Evolutionary conservation across 768 basidiomycete genomes (phyloP).

Genomic region (Lactarius sp.): DNA sequence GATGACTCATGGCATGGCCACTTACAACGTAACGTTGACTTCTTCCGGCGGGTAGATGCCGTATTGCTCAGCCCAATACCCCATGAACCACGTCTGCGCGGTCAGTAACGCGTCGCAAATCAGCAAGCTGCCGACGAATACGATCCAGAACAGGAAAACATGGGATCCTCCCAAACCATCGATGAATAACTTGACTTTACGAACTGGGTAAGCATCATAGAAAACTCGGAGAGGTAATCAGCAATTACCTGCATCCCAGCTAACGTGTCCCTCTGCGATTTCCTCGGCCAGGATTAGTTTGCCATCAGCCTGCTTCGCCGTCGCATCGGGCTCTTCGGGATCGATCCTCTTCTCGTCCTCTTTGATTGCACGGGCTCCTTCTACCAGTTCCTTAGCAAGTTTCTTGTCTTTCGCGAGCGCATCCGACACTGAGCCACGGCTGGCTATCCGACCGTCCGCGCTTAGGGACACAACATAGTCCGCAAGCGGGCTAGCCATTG

Average conservation of each 20-base stretch:
- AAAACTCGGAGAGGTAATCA: not conserved
- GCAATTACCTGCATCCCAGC: constrained; percentile 40
- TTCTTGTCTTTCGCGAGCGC: constrained; percentile 40
- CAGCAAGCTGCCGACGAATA: constrained; percentile 25
- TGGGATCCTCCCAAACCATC: constrained; percentile 29
- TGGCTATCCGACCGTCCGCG: constrained; percentile 46
- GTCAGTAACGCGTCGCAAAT: constrained; percentile 27
- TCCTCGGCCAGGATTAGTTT: constrained; percentile 66
- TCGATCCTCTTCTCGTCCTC: constrained; percentile 30
- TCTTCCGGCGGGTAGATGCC: constrained; percentile 32
- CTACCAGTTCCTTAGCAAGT: constrained; percentile 30
- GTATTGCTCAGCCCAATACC: constrained; percentile 44
- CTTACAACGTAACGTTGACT: constrained; percentile 36
- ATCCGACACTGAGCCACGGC: constrained; percentile 47
- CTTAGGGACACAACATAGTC: constrained; percentile 53
- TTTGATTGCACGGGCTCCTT: constrained; percentile 28
- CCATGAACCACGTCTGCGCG: constrained; percentile 41
- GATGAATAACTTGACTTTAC: constrained; percentile 33
- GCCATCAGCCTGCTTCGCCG: constrained; percentile 36
- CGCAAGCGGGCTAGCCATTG: constrained; percentile 49
- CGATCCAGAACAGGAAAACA: constrained; percentile 33
- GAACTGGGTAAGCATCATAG: constrained; percentile 18
- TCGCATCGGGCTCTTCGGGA: constrained; percentile 23
- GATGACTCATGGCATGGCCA: not conserved
- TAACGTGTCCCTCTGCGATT: constrained; percentile 53